phyloP scores from a whole-genome alignment of 2,329 filamentous ascomycete species.

The Aspergillus fijiensis region DNA sequence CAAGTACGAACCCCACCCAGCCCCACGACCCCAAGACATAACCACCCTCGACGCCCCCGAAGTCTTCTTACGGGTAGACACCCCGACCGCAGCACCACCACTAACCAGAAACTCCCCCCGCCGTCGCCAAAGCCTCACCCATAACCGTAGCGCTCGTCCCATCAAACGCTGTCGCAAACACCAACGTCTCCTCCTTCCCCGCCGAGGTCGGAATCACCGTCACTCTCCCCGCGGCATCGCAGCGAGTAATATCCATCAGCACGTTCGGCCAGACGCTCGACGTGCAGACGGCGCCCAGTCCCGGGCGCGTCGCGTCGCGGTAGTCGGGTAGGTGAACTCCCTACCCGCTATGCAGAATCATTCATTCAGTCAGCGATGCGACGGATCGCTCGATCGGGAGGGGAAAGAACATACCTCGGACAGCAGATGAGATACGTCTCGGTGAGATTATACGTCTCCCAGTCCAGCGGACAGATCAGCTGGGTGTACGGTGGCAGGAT shows the following conservation, averaged over 20 bases:
- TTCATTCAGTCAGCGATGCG: background rate
- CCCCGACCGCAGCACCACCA: too few species aligned
- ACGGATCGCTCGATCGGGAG: too few species aligned
- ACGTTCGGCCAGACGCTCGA: background rate
- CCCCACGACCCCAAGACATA: too few species aligned
- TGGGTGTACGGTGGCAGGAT: background rate
- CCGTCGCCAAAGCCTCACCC: too few species aligned
- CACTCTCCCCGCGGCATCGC: background rate
- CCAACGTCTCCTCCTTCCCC: background rate
- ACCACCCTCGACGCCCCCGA: too few species aligned
- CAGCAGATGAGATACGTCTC: constrained; percentile 3
- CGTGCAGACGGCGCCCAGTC: constrained; percentile 3
- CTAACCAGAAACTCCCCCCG: too few species aligned
- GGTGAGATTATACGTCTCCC: constrained; percentile 5
- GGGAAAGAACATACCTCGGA: background rate
- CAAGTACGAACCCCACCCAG: too few species aligned
- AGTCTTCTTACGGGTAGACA: too few species aligned
- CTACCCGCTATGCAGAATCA: background rate
- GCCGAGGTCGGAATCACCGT: constrained; percentile 1
- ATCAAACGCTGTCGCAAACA: constrained; percentile 7
- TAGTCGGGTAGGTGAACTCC: background rate
- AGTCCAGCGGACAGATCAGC: background rate
- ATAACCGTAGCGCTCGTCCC: background rate
- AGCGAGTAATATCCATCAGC: constrained; percentile 5
- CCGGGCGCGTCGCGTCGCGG: background rate